A percentile compares a stretch with the other conserved stretches of the same genome.
These are phyloP conservation scores for Aspergillus sp. DNA, from an alignment of 2,329 filamentous ascomycete species.

Conservation along the genomic window DNA sequence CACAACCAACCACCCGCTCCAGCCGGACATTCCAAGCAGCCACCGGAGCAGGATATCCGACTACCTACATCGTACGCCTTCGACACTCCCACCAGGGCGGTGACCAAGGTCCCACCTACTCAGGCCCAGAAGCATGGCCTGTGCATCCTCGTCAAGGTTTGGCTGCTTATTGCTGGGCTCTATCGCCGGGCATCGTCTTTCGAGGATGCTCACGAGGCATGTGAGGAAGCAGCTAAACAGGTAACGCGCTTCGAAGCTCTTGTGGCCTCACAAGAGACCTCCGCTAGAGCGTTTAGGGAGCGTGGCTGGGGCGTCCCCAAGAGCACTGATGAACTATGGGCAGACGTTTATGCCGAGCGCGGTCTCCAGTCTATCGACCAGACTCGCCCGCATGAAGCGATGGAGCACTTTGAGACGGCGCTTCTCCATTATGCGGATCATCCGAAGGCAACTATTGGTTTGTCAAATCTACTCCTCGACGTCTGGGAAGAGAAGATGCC, in stretches of 20 bases:
- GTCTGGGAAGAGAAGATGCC: constrained; percentile 65
- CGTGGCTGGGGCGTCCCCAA: constrained; percentile 77
- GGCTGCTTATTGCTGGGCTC: constrained; percentile 85
- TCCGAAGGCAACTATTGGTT: constrained; percentile 72
- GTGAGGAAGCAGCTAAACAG: constrained; percentile 78
- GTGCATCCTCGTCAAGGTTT: constrained; percentile 71
- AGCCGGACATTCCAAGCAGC: constrained; percentile 45
- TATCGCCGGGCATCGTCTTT: constrained; percentile 80
- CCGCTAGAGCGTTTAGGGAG: constrained; percentile 62
- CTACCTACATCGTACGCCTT: constrained; percentile 40
- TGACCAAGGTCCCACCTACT: constrained; percentile 53
- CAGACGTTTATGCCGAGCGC: constrained; percentile 77
- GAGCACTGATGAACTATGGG: constrained; percentile 81
- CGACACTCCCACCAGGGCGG: constrained; percentile 42
- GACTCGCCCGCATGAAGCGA: constrained; percentile 66
- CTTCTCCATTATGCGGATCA: constrained; percentile 80
- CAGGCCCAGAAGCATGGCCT: constrained; percentile 59
- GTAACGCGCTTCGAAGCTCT: constrained; percentile 71
- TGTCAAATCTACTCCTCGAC: constrained; percentile 84
- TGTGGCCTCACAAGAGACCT: constrained; percentile 62
- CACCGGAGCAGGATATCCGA: constrained; percentile 44
- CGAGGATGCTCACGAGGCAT: constrained; percentile 77
- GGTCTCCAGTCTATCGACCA: constrained; percentile 68
- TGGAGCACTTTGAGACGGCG: constrained; percentile 78
- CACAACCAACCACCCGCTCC: constrained; percentile 38